Conservation (phyloP, 352 stramenopile genomes). For the Phytophthora cactorum region DNA sequence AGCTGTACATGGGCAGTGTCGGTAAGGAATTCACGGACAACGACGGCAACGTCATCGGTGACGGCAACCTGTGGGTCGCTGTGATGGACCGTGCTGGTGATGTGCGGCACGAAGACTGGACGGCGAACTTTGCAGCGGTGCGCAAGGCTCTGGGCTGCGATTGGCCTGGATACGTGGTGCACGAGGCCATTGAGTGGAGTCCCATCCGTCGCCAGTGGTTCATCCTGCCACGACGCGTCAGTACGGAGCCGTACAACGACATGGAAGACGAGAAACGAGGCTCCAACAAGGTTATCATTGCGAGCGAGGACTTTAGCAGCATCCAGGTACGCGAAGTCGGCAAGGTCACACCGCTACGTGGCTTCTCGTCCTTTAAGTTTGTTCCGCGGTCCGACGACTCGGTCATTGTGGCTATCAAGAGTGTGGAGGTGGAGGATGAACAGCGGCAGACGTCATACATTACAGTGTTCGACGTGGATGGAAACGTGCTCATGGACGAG, state of each 20-base stretch:
- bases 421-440: conserved; percentile 90
- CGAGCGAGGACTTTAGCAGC: conserved; percentile 89
- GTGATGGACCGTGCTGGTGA: conserved; percentile 87
- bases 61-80: conserved; percentile 98
- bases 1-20: conserved; percentile 97
- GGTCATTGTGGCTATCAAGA: conserved; percentile 95
- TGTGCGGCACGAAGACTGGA: conserved; percentile 95
- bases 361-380: conserved; percentile 97
- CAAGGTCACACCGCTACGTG: conserved; percentile 82
- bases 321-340: conserved; percentile 87
- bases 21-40: conserved; percentile 95
- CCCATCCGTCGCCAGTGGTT: conserved; percentile 96
- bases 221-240: conserved; percentile 97
- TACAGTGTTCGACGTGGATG: conserved; percentile 94
- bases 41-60: conserved; percentile 92
- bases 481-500: conserved; percentile 91
- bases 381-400: conserved; percentile 88
- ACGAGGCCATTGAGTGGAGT: conserved; percentile 98
- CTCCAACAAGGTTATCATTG: conserved; percentile 91
- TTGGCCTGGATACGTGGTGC: conserved; percentile 96
- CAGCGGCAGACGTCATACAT: conserved; percentile 93
- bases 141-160: conserved; percentile 90
- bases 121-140: conserved; percentile 92
- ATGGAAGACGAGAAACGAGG: conserved; percentile 93
- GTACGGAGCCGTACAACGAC: conserved; percentile 95